These are phyloP conservation scores for Pichia sp. DNA, from an alignment of 1,139 yeast genomes.

Conservation along the genomic window DNA sequence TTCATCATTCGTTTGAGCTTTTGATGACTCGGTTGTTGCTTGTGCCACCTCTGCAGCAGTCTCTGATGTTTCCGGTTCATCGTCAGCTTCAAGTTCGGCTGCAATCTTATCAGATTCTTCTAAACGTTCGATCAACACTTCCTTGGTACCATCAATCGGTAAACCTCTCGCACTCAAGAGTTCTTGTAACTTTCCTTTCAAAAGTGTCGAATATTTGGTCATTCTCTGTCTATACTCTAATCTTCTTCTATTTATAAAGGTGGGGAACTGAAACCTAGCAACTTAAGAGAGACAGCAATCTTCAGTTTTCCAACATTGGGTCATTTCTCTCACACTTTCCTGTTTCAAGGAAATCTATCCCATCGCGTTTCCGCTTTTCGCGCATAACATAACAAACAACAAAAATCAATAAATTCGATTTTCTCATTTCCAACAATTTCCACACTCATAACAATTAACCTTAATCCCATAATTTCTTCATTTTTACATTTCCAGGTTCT, in stretches of 20 bases:
- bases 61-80: conserved; percentile 17
- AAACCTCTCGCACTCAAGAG: conserved; percentile 61
- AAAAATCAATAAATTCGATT: too few relatives aligned
- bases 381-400: too few relatives aligned
- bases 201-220: conserved; percentile 14
- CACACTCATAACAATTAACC: too few relatives aligned
- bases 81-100: conserved; percentile 25
- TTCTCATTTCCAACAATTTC: too few relatives aligned
- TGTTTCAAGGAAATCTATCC: too few relatives aligned
- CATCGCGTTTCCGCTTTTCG: too few relatives aligned
- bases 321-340: too few relatives aligned
- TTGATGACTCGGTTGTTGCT: too few relatives aligned
- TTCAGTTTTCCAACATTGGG: too few relatives aligned
- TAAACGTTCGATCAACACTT: conserved; percentile 70
- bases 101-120: conserved; percentile 33
- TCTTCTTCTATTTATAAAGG: conserved; percentile 28
- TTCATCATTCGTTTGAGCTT: too few relatives aligned
- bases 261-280: too few relatives aligned
- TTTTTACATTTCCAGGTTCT: background rate
- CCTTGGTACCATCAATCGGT: conserved; percentile 73
- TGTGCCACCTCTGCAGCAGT: conserved; percentile 1
- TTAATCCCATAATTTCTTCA: background rate
- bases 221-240: conserved; percentile 1
- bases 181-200: conserved; percentile 33
- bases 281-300: background rate